Evolutionary conservation across 1,139 yeast genomes (phyloP), one percentile per base, ranked within the genome.

Genomic region (Blastobotrys illinoisensis): DNA sequence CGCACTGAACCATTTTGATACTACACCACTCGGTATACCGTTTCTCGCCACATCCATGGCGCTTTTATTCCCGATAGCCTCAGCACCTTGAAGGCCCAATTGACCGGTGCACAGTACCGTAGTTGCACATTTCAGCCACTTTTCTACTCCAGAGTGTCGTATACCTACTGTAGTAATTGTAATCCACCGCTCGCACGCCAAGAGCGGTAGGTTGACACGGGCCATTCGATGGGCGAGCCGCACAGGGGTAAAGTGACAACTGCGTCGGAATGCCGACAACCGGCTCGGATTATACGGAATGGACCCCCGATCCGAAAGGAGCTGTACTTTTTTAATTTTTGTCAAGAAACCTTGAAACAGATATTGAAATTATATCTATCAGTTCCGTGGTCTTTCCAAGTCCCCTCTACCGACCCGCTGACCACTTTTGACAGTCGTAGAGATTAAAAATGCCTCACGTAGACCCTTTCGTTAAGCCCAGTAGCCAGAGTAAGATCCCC

Each of bases 401-500:
- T 26, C 11, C 7, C 24, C 13, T 26, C 13, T 26, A 11, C 13
- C 11, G 32, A 26, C 3, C 13, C 32, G 2, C 32, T 26, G n/a
- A n/a, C n/a, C n/a, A n/a, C n/a, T 44, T 44, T 32, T 18, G 44
- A 28, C 26, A 21, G 28, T 24, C 14, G 1, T 19, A 44, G 9
- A 14, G 21, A 16, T 2, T n/a, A n/a, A 46, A 18, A 6, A 54
- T 51, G 54, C 49, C 54, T 28, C 62, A 60, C 58, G 63, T 64
- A 45, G 65, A 62, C 50, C 70, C 69, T 18, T 67, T 67, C 49
- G 59, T 56, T 21, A 46, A 47, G 19, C 71, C 71, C n/a, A 56
- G 64, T 20, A 53, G 59, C 2, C 50, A 61, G 32, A 73, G 86
- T 44, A 68, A 67, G 45, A 79, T 83, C 3, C 93, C 93, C 0